A percentile compares a stretch with the other conserved stretches of the same genome.
phyloP scores from a whole-genome alignment of 345 rosid genomes.

The Acer campestre region DNA sequence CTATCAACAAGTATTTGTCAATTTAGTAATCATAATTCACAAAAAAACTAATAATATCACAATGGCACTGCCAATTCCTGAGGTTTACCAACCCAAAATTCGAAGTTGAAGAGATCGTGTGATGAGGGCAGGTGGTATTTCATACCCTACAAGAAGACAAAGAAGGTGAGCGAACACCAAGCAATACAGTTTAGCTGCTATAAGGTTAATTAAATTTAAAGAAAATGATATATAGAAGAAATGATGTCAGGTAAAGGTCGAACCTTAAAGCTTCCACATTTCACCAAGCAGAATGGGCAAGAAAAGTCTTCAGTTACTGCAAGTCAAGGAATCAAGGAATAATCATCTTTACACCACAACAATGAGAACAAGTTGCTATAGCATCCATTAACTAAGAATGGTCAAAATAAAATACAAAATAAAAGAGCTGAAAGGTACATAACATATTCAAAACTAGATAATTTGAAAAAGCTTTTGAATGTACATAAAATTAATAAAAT shows the following conservation, averaged over 20 bases:
- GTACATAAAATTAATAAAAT: not conserved
- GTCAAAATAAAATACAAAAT: not conserved
- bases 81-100: constrained; percentile 99
- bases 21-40: constrained; percentile 24
- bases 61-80: constrained; percentile 36
- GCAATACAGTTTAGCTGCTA: not conserved
- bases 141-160: constrained; percentile 60
- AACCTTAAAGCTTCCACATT: constrained; percentile 96
- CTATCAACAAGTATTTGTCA: constrained; percentile 39
- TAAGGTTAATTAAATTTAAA: not conserved
- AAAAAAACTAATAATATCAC: constrained; percentile 22
- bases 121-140: constrained; percentile 80
- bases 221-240: not conserved
- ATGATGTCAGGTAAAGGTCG: constrained; percentile 2
- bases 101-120: constrained; percentile 93
- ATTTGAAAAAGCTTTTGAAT: not conserved
- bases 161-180: constrained; percentile 6
- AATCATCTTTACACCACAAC: constrained; percentile 22
- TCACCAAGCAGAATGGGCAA: constrained; percentile 96
- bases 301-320: constrained; percentile 99
- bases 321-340: constrained; percentile 24
- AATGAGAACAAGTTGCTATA: not conserved
- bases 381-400: not conserved
- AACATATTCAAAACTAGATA: not conserved
- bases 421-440: not conserved